Base-by-base conservation (phyloP, 2,329 filamentous ascomycete species). In the Diaporthe citri region DNA sequence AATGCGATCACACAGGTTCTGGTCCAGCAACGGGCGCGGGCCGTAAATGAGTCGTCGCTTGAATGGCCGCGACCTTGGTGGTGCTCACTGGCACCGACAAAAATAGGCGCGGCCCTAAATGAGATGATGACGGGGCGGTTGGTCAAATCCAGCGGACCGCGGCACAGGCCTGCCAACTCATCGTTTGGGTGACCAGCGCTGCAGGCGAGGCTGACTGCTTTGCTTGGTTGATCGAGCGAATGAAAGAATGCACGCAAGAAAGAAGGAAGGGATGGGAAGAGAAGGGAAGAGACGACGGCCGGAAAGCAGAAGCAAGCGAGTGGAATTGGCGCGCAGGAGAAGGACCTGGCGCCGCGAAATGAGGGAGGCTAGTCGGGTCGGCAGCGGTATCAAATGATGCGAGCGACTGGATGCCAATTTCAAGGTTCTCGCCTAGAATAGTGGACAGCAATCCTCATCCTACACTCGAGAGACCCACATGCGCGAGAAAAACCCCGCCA, bases 61-160 rank as follows among this genome's bases (percentile, higher is more conserved):
- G 64, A 12, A 25, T 41, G 64, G 64, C 64, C 48, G 48, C 48
- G 64, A 25, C 48, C 64, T 69, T 8, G 31, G 67, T 64, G 25
- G 55, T 56, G 55, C 17, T 43, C 43, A 46, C 67, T 43, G 57
- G 55, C 70, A 57, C 57, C 70, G 48, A 64, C 70, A 64, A 64
- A 72, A 72, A 66, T 72, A 72, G 73, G 73, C 64, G 64, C 73
- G 67, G 73, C 67, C 73, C 73, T 36, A 51, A 43, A 43, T 51
- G 31, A 74, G 70, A 64, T 62, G 69, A 64, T 62, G 71, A 57
- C 48, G 59, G 60, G 51, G 51, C 13, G 25, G 46, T 31, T 43
- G 52, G 36, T 67, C 34, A 57, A 73, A 59, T 55, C 55, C 55
- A 60, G 52, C 70, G 60, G 59, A 73, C 74, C 52, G 41, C 71